Evolutionary conservation across 2,329 filamentous ascomycete genomes (phyloP), one percentile per base, ranked within the genome.

Genomic region (Xylariaceae sp.): DNA sequence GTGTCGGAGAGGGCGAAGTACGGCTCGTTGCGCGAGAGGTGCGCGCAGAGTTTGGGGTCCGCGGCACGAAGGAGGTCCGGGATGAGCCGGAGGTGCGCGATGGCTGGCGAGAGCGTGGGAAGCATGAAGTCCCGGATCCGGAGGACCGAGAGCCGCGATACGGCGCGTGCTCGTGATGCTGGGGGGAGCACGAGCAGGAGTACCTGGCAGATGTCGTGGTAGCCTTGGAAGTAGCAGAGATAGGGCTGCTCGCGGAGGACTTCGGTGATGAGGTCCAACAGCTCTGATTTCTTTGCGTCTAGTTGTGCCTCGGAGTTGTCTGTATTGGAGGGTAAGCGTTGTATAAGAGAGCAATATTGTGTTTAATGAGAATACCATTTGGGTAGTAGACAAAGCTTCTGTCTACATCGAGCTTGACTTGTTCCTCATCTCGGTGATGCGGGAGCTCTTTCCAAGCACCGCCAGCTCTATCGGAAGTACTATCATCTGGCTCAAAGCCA

Each of bases 91-190:
- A 98, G 80, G 66, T 98, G 93, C 44, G 83, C 77, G 39, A 94
- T 74, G 19, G 91, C 88, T 3, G 90, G 88, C 12, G 80, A 74
- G 36, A 98, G 80, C 33, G 82, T 88, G 7, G 92, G 91, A 10
- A 98, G 81, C 93, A 98, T 96, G 66, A 96, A 98, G 69, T 98
- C 93, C 51, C 93, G 83, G 63, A 98, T 96, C 42, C 90, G 86
- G 36, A 97, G 78, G 23, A 91, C 75, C 3, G 91, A 95, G 47
- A 98, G 81, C n/a, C 87, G 85, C 25, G 86, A 77, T 23, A 94
- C 80, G 14, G 85, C 81, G 6, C 74, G 66, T 16, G 77, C 73
- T 14, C 87, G 83, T 43, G 74, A 64, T 19, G 74, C 61, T 8
- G 80, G 70, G 0, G 85, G 84, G 4, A 98, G 75, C 10, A 96